phyloP scores from a whole-genome alignment of 2,329 filamentous ascomycete genomes.

The Dothiorella sarmentorum region DNA sequence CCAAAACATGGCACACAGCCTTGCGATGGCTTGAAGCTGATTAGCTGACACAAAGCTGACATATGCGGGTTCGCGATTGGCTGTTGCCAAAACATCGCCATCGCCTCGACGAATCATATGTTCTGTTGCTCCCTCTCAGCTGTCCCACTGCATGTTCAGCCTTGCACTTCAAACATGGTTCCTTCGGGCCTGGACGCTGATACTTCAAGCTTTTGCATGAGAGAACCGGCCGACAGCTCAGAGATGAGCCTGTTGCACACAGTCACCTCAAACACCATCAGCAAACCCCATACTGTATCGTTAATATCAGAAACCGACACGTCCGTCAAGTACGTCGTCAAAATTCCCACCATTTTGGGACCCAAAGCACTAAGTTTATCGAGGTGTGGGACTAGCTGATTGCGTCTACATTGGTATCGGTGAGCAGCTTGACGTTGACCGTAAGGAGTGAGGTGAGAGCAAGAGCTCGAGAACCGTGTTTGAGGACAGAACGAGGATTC shows the following conservation, averaged over 20 bases:
- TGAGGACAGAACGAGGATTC: slow-evolving; percentile 44
- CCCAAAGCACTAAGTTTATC: too few relatives aligned
- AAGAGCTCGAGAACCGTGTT: slow-evolving; percentile 46
- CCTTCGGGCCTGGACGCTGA: too few relatives aligned
- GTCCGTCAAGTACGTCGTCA: too few relatives aligned
- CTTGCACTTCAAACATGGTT: too few relatives aligned
- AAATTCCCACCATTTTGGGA: too few relatives aligned
- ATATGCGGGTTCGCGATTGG: background rate
- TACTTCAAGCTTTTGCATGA: too few relatives aligned
- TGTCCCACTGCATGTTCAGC: background rate
- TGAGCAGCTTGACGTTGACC: slow-evolving; percentile 33
- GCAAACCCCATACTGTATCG: too few relatives aligned
- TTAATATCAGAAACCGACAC: too few relatives aligned
- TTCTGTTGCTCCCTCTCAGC: background rate
- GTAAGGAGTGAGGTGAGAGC: slow-evolving; percentile 21
- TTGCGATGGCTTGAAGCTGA: background rate
- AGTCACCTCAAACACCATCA: too few relatives aligned
- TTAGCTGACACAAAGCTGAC: background rate
- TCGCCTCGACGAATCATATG: background rate
- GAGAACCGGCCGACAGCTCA: too few relatives aligned
- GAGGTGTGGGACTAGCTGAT: slow-evolving; percentile 34
- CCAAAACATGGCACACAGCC: background rate
- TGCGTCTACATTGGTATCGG: slow-evolving; percentile 28
- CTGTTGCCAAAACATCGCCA: background rate
- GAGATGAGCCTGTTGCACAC: too few relatives aligned